Evolutionary conservation across 169 alveolate genomes (phyloP).

Genomic region (Cryptosporidium parvum): DNA sequence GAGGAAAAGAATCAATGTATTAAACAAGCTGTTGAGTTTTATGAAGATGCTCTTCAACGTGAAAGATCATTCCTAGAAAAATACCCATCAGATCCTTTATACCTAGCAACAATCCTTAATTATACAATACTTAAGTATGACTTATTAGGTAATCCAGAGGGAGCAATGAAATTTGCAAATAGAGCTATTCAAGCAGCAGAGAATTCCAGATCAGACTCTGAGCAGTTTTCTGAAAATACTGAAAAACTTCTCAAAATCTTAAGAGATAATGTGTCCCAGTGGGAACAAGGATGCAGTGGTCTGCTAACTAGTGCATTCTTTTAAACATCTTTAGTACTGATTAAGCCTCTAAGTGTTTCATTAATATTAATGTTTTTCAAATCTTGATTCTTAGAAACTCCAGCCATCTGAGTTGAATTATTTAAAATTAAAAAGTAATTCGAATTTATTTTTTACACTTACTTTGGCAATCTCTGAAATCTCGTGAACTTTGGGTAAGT

Average conservation of each 20-base stretch:
- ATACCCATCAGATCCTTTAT: slow-evolving; percentile 65
- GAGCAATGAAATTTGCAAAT: slow-evolving; percentile 67
- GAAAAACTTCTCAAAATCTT: slow-evolving; percentile 49
- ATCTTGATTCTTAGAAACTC: slow-evolving; percentile 2
- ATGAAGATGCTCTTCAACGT: slow-evolving; percentile 51
- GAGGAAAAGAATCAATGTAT: slow-evolving; percentile 30
- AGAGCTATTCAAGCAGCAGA: slow-evolving; percentile 64
- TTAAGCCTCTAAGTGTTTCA: slow-evolving; percentile 28
- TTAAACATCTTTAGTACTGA: slow-evolving; percentile 48
- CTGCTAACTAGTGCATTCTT: slow-evolving; percentile 67
- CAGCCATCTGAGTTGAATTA: slow-evolving; percentile 21
- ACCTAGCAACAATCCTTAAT: slow-evolving; percentile 52
- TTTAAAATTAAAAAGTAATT: neutral
- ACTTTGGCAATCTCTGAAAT: slow-evolving; percentile 40
- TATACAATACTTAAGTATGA: slow-evolving; percentile 58
- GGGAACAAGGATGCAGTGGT: slow-evolving; percentile 70
- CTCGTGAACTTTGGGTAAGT: slow-evolving; percentile 24
- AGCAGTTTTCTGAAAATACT: slow-evolving; percentile 26
- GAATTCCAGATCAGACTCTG: slow-evolving; percentile 17
- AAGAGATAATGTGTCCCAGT: slow-evolving; percentile 47
- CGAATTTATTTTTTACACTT: neutral
- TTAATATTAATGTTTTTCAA: neutral
- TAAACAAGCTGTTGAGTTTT: slow-evolving; percentile 32
- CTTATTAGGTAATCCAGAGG: slow-evolving; percentile 58
- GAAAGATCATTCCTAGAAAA: slow-evolving; percentile 32